Evolutionary conservation across 2,329 filamentous ascomycete genomes (phyloP).

Genomic region (Aspergillus ustus): DNA sequence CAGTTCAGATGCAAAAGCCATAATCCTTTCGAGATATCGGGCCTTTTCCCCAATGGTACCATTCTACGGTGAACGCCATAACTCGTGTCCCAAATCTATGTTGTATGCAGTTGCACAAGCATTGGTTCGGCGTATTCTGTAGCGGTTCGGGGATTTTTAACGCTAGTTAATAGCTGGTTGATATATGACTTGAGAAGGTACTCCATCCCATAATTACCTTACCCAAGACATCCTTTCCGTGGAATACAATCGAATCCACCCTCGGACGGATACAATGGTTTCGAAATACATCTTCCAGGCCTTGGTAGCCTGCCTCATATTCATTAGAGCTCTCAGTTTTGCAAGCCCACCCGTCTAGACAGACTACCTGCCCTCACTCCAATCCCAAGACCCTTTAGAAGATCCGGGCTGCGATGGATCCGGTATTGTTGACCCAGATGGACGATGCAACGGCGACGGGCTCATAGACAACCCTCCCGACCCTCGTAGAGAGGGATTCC

Average conservation of each 20-base stretch:
- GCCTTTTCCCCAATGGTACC: neutral
- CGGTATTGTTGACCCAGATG: slow-evolving; percentile 32
- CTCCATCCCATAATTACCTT: neutral
- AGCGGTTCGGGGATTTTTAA: neutral
- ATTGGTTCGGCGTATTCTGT: slow-evolving; percentile 3
- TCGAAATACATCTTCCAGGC: slow-evolving; percentile 20
- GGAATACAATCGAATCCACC: neutral
- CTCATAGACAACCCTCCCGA: slow-evolving; percentile 27
- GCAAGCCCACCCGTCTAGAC: slow-evolving; percentile 7
- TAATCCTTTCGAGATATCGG: neutral
- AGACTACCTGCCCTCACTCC: slow-evolving; percentile 5
- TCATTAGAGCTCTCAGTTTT: slow-evolving; percentile 13
- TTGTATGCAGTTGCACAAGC: neutral
- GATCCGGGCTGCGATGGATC: slow-evolving; percentile 31
- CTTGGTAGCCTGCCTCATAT: slow-evolving; percentile 19
- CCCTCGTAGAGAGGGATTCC: slow-evolving; percentile 32
- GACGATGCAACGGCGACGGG: slow-evolving; percentile 34
- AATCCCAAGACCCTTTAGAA: slow-evolving; percentile 22
- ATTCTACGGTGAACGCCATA: neutral
- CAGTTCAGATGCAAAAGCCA: neutral
- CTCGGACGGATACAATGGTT: slow-evolving; percentile 12
- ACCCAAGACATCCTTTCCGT: neutral
- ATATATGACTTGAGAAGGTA: neutral
- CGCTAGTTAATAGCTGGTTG: neutral
- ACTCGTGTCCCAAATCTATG: neutral